Conservation (phyloP, 1,139 yeast genomes). For the Geotrichum bryndzae region DNA sequence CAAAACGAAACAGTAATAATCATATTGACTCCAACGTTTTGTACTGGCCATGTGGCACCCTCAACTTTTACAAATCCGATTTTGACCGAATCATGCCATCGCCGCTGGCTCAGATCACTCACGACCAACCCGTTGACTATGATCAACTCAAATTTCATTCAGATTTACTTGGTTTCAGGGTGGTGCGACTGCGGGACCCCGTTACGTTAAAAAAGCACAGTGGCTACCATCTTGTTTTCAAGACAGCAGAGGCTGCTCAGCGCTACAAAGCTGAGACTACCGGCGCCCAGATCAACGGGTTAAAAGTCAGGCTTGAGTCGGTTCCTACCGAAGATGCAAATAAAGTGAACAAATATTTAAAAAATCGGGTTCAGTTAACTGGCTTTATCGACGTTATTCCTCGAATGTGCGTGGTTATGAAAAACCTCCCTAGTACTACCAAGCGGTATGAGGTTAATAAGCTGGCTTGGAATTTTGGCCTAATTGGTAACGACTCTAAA, state of each 20-base stretch:
- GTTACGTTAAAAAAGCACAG: slow-evolving; percentile 41
- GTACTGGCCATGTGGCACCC: slow-evolving; percentile 34
- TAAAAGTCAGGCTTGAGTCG: slow-evolving; percentile 43
- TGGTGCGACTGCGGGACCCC: slow-evolving; percentile 48
- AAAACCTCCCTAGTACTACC: slow-evolving; percentile 37
- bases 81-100: slow-evolving; percentile 20
- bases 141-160: not conserved
- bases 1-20: not conserved
- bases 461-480: slow-evolving; percentile 41
- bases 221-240: slow-evolving; percentile 50
- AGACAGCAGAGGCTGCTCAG: slow-evolving; percentile 45
- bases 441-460: slow-evolving; percentile 28
- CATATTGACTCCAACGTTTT: slow-evolving; percentile 24
- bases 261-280: slow-evolving; percentile 45
- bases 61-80: slow-evolving; percentile 31
- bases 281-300: slow-evolving; percentile 48
- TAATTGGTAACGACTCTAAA: slow-evolving; percentile 35
- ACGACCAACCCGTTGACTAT: not conserved
- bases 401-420: slow-evolving; percentile 32
- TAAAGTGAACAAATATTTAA: slow-evolving; percentile 19
- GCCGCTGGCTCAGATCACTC: not conserved
- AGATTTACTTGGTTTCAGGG: slow-evolving; percentile 18
- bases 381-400: slow-evolving; percentile 28
- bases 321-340: slow-evolving; percentile 26
- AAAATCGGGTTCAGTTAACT: slow-evolving; percentile 28